These are phyloP conservation scores for Golubevia sp. DNA, from an alignment of 1,284 basidiomycete genomes.

Conservation along the genomic window DNA sequence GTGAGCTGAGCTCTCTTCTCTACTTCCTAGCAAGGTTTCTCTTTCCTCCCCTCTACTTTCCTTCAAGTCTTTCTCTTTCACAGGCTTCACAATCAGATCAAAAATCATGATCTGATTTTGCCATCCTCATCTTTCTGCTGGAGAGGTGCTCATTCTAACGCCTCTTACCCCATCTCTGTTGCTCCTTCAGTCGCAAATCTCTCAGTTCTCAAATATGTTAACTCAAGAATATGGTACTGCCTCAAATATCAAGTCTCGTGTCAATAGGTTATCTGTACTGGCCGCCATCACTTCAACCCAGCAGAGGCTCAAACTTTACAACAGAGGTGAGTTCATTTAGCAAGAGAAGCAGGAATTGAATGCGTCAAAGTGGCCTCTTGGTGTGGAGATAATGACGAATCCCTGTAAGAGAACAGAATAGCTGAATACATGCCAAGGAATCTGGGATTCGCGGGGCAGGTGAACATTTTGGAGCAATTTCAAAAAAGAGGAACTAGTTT, in stretches of 20 bases:
- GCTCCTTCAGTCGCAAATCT: constrained; percentile 98
- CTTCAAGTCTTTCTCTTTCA: too few relatives aligned
- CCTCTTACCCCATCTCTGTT: neutral
- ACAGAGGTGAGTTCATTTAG: constrained; percentile 16
- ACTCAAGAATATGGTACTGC: constrained; percentile 86
- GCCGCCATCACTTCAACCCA: constrained; percentile 99
- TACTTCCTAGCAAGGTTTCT: constrained; percentile 5
- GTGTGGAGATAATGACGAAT: too few relatives aligned
- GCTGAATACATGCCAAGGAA: too few relatives aligned
- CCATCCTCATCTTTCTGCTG: too few relatives aligned
- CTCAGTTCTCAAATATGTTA: constrained; percentile 89
- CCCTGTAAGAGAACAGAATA: too few relatives aligned
- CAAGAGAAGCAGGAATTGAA: too few relatives aligned
- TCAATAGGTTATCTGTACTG: constrained; percentile 95
- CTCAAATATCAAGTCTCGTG: constrained; percentile 99
- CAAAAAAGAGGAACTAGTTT: too few relatives aligned
- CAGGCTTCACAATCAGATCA: too few relatives aligned
- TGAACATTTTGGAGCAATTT: too few relatives aligned
- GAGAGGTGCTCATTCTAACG: neutral
- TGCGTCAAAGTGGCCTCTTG: too few relatives aligned
- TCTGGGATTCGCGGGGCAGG: too few relatives aligned
- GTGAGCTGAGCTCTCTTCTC: constrained; percentile 64
- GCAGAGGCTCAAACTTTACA: constrained; percentile 95
- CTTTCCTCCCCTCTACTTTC: neutral
- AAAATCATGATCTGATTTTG: too few relatives aligned